Evolutionary conservation across 1,139 yeast species (phyloP), one percentile per base, ranked within the genome.

Genomic region (Diutina scorzettiae): DNA sequence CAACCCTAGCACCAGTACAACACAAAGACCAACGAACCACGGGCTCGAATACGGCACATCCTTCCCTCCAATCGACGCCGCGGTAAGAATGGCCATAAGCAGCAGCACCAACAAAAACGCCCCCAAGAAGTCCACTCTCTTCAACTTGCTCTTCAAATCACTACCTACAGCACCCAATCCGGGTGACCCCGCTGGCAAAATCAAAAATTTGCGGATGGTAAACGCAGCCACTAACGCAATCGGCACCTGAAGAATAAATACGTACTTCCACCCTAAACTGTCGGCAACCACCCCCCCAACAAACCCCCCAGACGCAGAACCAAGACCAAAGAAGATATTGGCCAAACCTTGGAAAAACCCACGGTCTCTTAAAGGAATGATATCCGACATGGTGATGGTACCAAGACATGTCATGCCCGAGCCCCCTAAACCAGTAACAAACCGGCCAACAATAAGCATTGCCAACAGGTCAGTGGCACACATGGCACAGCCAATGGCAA

Each of bases 221-320:
- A 64, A 18, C 1, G 72, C 70, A 14, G 82, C 78, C 4, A 61
- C 16, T 3, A 73, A 40, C 3, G 85, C 78, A 29, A 84, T 59
- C 0, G 96, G 96, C 5, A 71, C 69, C 51, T 73, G 79, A 24
- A 70, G 49, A 20, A 68, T 55, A 49, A 73, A 73, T 1, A 73
- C 76, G 53, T 70, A 71, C 54, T 86, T 71, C 96, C 96, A 87
- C 28, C 95, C 95, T 49, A 77, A 68, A n/a, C 59, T 54, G 45
- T 78, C 84, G 19, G 89, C 73, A 27, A 85, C 62, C 32, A 78
- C 53, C 9, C 95, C 94, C 32, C 96, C 78, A 20, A 73, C 48
- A 16, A 71, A 56, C 5, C 87, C 87, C 32, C 91, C 89, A 14
- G 74, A 62, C 2, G 83, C 82, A 5, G 84, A 76, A 4, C 93